These are phyloP conservation scores for Cryphonectria carpinicola DNA, from an alignment of 2,329 filamentous ascomycete genomes.

Conservation along the genomic window DNA sequence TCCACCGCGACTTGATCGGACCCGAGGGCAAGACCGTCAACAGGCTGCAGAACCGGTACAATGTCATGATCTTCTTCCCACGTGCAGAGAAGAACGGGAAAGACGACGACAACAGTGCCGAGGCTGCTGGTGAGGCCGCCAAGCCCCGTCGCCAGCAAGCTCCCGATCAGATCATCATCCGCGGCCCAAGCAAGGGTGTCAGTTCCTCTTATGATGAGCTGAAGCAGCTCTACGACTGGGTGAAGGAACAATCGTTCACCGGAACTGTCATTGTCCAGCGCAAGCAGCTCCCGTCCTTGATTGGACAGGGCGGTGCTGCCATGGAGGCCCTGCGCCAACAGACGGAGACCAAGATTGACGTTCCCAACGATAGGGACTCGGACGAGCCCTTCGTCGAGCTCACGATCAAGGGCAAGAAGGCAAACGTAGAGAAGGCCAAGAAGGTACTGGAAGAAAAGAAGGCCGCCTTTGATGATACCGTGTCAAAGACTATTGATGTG, in stretches of 20 bases:
- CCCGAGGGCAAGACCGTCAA: conserved; percentile 86
- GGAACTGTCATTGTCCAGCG: conserved; percentile 84
- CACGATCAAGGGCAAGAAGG: conserved; percentile 87
- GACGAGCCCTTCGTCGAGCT: conserved; percentile 78
- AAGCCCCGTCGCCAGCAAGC: conserved; percentile 73
- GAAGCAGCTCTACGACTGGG: conserved; percentile 83
- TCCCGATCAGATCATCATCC: conserved; percentile 86
- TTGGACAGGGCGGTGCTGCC: conserved; percentile 85
- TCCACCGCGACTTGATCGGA: conserved; percentile 92
- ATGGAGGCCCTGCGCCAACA: conserved; percentile 87
- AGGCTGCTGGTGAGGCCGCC: conserved; percentile 69
- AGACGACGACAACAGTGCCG: conserved; percentile 71
- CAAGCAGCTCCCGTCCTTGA: conserved; percentile 90
- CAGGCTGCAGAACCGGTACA: conserved; percentile 88
- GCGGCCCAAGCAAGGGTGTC: conserved; percentile 89
- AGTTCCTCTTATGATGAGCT: conserved; percentile 93
- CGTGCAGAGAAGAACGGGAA: conserved; percentile 63
- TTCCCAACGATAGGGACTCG: conserved; percentile 78
- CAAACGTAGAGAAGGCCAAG: conserved; percentile 88
- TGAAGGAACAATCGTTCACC: conserved; percentile 83
- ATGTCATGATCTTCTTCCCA: conserved; percentile 95
- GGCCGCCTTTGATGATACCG: conserved; percentile 86
- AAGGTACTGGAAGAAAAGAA: conserved; percentile 87
- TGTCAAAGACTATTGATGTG: conserved; percentile 83
- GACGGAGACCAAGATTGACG: conserved; percentile 88